phyloP scores from a whole-genome alignment of 176 grass and related monocot species.

The Areca catechu region DNA sequence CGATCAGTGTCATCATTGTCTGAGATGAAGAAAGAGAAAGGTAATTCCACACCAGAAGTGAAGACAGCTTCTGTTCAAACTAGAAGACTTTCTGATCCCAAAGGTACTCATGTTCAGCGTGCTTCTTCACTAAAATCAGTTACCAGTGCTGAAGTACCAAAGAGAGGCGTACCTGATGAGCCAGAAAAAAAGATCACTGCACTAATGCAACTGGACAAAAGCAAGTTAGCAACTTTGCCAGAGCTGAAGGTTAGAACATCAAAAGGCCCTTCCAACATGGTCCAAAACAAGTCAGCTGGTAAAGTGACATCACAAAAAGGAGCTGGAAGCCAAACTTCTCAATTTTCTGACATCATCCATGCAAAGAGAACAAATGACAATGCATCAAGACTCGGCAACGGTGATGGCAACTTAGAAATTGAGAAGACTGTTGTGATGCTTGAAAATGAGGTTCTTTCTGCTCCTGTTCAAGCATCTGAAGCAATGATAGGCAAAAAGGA shows the following conservation, averaged over 20 bases:
- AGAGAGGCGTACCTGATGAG: slow-evolving; percentile 39
- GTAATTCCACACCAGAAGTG: slow-evolving; percentile 12
- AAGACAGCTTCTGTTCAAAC: slow-evolving; percentile 26
- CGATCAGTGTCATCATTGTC: slow-evolving; percentile 60
- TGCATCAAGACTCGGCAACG: slow-evolving; percentile 22
- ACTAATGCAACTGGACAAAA: slow-evolving; percentile 62
- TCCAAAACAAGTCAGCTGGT: slow-evolving; percentile 17
- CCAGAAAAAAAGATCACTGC: slow-evolving; percentile 56
- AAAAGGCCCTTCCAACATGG: slow-evolving; percentile 19
- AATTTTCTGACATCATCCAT: slow-evolving; percentile 16
- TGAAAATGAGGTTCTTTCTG: slow-evolving; percentile 37
- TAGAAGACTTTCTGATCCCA: slow-evolving; percentile 64
- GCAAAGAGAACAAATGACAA: slow-evolving; percentile 25
- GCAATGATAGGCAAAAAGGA: slow-evolving; percentile 16
- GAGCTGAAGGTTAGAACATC: slow-evolving; percentile 54
- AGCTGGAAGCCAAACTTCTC: slow-evolving; percentile 21
- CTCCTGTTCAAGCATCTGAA: slow-evolving; percentile 16
- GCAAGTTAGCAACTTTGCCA: slow-evolving; percentile 67
- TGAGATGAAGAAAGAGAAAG: slow-evolving; percentile 60
- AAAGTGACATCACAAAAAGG: slow-evolving; percentile 26
- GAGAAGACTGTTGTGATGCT: slow-evolving; percentile 68
- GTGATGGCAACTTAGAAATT: slow-evolving; percentile 35
- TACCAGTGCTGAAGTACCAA: slow-evolving; percentile 20
- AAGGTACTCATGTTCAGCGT: slow-evolving; percentile 25
- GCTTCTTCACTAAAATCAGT: slow-evolving; percentile 17